A percentile compares a stretch with the other conserved stretches of the same genome.
Evolutionary conservation across 805 yeast species (phyloP).

Genomic region (Isabelozyma rhagii): DNA sequence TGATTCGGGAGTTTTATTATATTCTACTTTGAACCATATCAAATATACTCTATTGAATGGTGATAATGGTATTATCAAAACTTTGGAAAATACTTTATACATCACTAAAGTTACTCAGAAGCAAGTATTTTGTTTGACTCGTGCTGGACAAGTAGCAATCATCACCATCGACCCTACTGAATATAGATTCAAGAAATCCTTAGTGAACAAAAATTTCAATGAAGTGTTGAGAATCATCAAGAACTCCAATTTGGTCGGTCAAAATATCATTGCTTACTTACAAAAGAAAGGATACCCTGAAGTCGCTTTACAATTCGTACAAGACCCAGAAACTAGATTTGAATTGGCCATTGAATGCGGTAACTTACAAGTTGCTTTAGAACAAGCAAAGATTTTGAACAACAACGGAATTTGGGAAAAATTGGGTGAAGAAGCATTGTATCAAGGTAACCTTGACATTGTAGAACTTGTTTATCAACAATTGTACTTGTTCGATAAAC

Average conservation of each 20-base stretch:
- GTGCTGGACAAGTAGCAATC: constrained; percentile 80
- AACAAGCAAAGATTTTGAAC: constrained; percentile 79
- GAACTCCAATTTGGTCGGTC: constrained; percentile 91
- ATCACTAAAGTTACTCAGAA: constrained; percentile 68
- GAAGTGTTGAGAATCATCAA: constrained; percentile 90
- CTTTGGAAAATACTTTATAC: constrained; percentile 85
- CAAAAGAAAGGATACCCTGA: constrained; percentile 97
- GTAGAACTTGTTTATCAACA: constrained; percentile 89
- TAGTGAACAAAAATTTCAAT: constrained; percentile 82
- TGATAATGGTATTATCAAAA: constrained; percentile 91
- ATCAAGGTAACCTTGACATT: constrained; percentile 82
- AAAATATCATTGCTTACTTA: constrained; percentile 90
- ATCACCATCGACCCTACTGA: constrained; percentile 91
- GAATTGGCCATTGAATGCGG: constrained; percentile 95
- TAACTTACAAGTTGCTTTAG: constrained; percentile 79
- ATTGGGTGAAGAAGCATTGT: constrained; percentile 80
- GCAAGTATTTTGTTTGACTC: constrained; percentile 74
- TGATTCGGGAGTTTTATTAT: constrained; percentile 84
- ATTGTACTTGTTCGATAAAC: constrained; percentile 78
- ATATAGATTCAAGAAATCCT: constrained; percentile 90
- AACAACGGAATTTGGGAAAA: constrained; percentile 71
- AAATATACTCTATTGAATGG: constrained; percentile 92
- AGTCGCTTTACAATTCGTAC: constrained; percentile 93
- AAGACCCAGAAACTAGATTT: constrained; percentile 93
- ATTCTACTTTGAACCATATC: constrained; percentile 93